Conservation (phyloP, 1,284 basidiomycete genomes). For the Sanghuangporus baumii region DNA sequence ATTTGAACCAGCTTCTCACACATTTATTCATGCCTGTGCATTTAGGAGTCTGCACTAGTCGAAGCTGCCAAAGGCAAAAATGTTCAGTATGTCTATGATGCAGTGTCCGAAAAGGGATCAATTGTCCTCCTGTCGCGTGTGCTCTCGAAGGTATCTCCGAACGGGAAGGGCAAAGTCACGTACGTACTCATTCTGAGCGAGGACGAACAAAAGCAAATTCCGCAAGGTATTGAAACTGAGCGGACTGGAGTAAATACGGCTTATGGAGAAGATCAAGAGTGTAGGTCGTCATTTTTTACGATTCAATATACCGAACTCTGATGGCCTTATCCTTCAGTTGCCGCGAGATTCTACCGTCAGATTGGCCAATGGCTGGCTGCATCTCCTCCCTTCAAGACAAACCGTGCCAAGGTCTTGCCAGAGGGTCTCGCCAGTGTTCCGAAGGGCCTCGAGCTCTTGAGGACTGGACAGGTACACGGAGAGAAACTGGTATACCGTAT, state of each 20-base stretch:
- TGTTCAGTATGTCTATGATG: constrained; percentile 5
- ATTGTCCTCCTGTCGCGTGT: constrained; percentile 6
- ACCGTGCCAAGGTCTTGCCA: constrained; percentile 24
- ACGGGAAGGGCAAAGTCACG: constrained; percentile 13
- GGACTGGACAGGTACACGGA: constrained; percentile 22
- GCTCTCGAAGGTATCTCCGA: constrained; percentile 6
- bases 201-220: constrained; percentile 10
- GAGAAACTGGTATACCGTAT: constrained; percentile 31
- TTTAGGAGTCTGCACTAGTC: constrained; percentile 1
- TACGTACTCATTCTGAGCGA: constrained; percentile 5
- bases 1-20: no score
- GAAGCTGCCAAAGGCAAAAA: not conserved
- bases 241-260: constrained; percentile 6
- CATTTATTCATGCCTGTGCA: not conserved
- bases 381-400: constrained; percentile 14
- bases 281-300: not conserved
- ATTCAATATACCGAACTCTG: not conserved
- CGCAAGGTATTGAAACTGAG: constrained; percentile 1
- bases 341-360: constrained; percentile 12
- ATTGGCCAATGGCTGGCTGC: constrained; percentile 2
- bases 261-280: constrained; percentile 11
- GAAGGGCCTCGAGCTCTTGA: constrained; percentile 24
- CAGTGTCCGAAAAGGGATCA: constrained; percentile 4
- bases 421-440: constrained; percentile 27
- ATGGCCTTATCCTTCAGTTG: constrained; percentile 4